Conservation (phyloP, 129 eudicot genomes). For the Smallanthus sonchifolius region DNA sequence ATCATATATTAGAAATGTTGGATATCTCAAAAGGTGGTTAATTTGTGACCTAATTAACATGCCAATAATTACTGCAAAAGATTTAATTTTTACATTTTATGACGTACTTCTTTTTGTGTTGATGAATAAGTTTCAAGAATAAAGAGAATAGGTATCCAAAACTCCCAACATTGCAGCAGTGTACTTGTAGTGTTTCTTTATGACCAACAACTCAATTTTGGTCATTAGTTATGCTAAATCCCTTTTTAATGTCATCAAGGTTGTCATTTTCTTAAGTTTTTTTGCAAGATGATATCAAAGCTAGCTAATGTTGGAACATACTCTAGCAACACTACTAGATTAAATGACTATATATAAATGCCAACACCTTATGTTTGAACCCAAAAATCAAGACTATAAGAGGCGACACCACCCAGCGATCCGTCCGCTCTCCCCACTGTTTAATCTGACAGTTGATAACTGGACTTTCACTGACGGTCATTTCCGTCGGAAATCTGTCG, state of each 20-base stretch:
- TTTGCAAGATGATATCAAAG: background rate
- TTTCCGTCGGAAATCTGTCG: no score
- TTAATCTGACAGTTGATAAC: no score
- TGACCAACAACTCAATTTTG: conserved; percentile 23
- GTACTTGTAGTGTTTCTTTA: conserved; percentile 19
- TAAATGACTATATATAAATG: no score
- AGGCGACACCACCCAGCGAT: no score
- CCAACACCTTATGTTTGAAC: no score
- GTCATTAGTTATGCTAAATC: conserved; percentile 7
- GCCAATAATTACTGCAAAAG: conserved; percentile 4
- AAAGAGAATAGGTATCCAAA: conserved; percentile 11
- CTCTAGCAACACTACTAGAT: no score
- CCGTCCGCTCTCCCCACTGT: no score
- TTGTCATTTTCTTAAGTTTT: conserved; percentile 5
- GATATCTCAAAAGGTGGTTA: background rate
- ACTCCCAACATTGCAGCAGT: conserved; percentile 17
- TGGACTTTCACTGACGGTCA: no score
- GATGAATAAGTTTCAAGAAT: conserved; percentile 12
- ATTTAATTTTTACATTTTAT: background rate
- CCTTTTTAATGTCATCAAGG: background rate
- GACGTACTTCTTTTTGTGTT: background rate
- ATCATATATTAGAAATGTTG: background rate
- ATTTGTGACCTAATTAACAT: conserved; percentile 10
- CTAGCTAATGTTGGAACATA: no score
- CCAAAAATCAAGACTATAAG: no score